Base-by-base conservation (phyloP, 1,139 yeast genomes). In the Yarrowia galli region DNA sequence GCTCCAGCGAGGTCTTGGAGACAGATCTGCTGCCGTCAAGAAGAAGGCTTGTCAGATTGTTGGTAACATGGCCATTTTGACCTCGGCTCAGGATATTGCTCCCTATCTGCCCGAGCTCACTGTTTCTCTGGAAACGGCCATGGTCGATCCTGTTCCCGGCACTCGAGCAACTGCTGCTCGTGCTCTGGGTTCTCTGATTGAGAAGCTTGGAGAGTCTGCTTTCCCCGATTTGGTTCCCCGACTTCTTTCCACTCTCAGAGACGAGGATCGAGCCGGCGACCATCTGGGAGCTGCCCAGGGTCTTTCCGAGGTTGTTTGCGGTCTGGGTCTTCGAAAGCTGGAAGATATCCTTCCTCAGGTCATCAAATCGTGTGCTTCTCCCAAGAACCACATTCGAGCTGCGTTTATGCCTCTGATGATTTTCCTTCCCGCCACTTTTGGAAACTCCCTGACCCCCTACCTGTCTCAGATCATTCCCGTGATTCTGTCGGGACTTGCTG, bases 91-190 rank as follows among this genome's bases (percentile, higher is more conserved):
- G 72, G 99, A 96, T 76, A 83, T 96, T 71, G 80, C 87, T 69
- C 98, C 98, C 35, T 95, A 96, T 78, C 82, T 96, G 74, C 84
- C 87, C 32, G 85, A 87, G 65, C 82, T 96, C 73, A 89, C 93
- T 60, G 84, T 86, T 16, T 98, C 92, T 74, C 85, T 96, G 70
- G 97, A 95, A 77, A 83, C 85, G 54, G 97, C 98, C 1, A 93
- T 96, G 97, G 98, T 96, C 68, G 99, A 96, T 75, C 99, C 99
- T 1, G 99, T 96, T 66, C 97, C 99, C 45, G 91, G 89, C 56
- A 95, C 99, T 0, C 87, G 99, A 77, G 96, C 98, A 1, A 96
- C 98, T 43, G 99, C 98, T 32, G 95, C 98, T 32, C 88, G 98
- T 80, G 99, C 99, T 0, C 82, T 96, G 69, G 99, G 99, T 72